These are phyloP conservation scores for Scopulariopsis brevicaulis DNA, from an alignment of 2,329 filamentous ascomycete species.

Conservation along the genomic window DNA sequence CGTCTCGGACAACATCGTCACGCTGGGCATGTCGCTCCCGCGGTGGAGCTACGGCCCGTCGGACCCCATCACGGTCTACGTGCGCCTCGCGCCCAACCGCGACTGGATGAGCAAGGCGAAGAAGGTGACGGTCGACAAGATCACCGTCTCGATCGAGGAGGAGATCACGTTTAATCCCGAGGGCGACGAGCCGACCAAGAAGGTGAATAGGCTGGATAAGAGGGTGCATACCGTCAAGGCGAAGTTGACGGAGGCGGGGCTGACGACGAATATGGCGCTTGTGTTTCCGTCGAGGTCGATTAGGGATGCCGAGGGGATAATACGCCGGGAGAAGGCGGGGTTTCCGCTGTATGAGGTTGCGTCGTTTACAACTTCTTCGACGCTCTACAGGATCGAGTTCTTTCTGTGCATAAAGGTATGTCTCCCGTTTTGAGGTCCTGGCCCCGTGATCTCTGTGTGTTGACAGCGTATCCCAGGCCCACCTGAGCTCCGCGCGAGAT, in stretches of 20 bases:
- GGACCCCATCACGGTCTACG: constrained; percentile 91
- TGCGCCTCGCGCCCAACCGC: constrained; percentile 83
- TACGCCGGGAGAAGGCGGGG: constrained; percentile 72
- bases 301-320: constrained; percentile 74
- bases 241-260: constrained; percentile 82
- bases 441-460: background rate
- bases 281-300: constrained; percentile 86
- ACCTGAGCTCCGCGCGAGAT: constrained; percentile 77
- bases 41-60: constrained; percentile 94
- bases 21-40: constrained; percentile 81
- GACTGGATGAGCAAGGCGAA: constrained; percentile 87
- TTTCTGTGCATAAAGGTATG: constrained; percentile 77
- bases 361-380: constrained; percentile 88
- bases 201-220: constrained; percentile 76
- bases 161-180: constrained; percentile 99
- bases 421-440: background rate
- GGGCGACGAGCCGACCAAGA: constrained; percentile 86
- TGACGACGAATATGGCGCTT: constrained; percentile 82
- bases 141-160: constrained; percentile 89
- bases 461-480: constrained; percentile 52
- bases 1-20: constrained; percentile 82
- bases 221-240: constrained; percentile 71
- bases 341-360: constrained; percentile 84
- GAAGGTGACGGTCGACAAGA: constrained; percentile 86
- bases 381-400: constrained; percentile 96